Conservation (phyloP, 345 rosid genomes). For the Dipteronia sinensis region DNA sequence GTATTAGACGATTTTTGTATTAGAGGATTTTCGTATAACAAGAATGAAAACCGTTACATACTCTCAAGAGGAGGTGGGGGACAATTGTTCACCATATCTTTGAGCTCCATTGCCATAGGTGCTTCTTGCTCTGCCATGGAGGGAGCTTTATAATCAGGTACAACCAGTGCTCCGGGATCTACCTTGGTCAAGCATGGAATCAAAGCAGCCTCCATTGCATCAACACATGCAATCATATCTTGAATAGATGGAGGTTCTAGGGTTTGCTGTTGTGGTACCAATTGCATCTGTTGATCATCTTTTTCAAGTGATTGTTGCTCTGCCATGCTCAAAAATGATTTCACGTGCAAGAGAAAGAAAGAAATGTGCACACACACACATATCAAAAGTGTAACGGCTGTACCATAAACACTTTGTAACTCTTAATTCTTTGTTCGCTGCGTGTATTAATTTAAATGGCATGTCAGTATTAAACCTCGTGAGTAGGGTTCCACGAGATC, state of each 20-base stretch:
- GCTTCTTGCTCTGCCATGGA: neutral
- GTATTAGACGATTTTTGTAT: too few species aligned
- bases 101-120: neutral
- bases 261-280: neutral
- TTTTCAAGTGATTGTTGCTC: neutral
- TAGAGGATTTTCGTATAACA: too few species aligned
- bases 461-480: too few species aligned
- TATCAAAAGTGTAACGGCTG: too few species aligned
- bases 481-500: too few species aligned
- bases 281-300: neutral
- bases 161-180: neutral
- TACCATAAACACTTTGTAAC: neutral
- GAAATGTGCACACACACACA: neutral
- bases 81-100: neutral
- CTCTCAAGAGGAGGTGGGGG: neutral
- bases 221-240: neutral
- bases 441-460: neutral
- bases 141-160: neutral
- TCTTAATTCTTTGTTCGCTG: neutral
- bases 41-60: neutral
- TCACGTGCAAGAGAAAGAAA: neutral
- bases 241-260: neutral
- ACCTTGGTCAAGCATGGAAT: neutral
- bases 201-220: slow-evolving; percentile 8
- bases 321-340: neutral